Percentiles rank a stretch among this genome's conserved stretches.
phyloP scores from a whole-genome alignment of 2,329 filamentous ascomycete species.

The Delphinella strobiligena region DNA sequence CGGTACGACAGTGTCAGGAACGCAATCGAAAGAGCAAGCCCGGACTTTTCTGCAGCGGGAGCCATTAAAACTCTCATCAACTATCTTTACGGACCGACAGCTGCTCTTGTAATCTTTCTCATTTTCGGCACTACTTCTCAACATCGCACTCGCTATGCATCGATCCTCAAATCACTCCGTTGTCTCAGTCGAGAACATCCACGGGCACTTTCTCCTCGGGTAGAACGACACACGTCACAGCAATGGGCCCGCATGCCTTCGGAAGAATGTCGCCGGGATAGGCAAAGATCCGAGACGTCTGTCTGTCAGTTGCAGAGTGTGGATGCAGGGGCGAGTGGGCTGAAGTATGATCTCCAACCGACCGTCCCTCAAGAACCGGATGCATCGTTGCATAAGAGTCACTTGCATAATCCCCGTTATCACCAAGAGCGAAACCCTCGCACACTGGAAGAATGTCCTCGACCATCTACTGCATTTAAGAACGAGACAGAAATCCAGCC shows the following conservation, averaged over 20 bases:
- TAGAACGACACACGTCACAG: neutral
- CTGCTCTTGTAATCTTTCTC: conserved; percentile 9
- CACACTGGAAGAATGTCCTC: too few species aligned
- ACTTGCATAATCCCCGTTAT: too few species aligned
- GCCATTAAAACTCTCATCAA: conserved; percentile 9
- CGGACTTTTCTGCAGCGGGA: conserved; percentile 9
- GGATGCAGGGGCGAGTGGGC: too few species aligned
- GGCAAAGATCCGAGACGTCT: too few species aligned
- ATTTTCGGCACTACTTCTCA: conserved; percentile 13
- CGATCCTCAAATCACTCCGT: neutral
- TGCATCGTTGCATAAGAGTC: too few species aligned
- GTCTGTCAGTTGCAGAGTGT: too few species aligned
- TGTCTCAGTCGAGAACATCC: neutral
- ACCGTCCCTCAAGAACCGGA: too few species aligned
- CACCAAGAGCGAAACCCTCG: too few species aligned
- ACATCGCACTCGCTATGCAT: conserved; percentile 9
- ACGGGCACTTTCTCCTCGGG: neutral
- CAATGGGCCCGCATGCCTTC: neutral
- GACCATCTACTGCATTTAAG: too few species aligned
- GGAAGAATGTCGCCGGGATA: too few species aligned
- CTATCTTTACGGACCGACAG: conserved; percentile 10
- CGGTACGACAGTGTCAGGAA: conserved; percentile 3
- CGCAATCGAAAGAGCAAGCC: conserved; percentile 1
- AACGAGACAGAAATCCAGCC: too few species aligned
- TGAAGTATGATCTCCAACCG: too few species aligned